Base-by-base conservation (phyloP, 306 rosid species). In the Nissolia schottii region DNA sequence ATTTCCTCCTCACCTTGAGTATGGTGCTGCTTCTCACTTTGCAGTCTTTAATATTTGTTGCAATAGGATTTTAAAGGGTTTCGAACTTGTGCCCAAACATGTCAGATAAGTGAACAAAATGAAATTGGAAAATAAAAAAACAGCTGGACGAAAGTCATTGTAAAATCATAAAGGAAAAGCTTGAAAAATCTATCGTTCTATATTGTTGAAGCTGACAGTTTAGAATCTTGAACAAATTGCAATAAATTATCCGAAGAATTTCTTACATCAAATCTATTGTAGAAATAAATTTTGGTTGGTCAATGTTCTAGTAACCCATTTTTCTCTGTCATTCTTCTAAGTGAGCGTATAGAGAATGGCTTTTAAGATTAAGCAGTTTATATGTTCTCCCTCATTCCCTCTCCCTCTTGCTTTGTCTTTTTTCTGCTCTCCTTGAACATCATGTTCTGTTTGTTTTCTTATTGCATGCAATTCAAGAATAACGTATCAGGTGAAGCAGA, bases 1-100 rank as follows among this genome's bases (percentile, higher is more conserved):
- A 67, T 91, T 91, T 83, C 96, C 97, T 83, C 92, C 96, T 51
- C 84, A 89, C 66, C 91, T 94, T 43, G 96, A 86, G 97, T 94
- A 87, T 24, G 92, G 51, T 55, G 4, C 75, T 70, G 28, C 58
- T 55, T 72, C 71, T 73, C 50, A 22, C 60, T 71, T 69, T 76
- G 43, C 18, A 48, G 49, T 57, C 51, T 15, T 76, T 54, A 6
- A 37, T 56, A 19, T 63, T 77, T 35, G 62, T 63, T 63, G 60
- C 38, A 46, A 5, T 19, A 5, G 37, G 54, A 71, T 55, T 23
- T 50, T 53, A 15, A 53, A 32, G 31, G 69, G 40, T 3, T 55
- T 45, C 18, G 53, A 23, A 6, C 8, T 6, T 2, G 25, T 54
- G 18, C 49, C 24, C 54, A 23, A 16, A 24, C 32, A 32, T 56